A percentile compares a stretch with the other conserved stretches of the same genome.
Conservation (phyloP, 2,329 filamentous ascomycete genomes). For the Colletotrichum sublineola region DNA sequence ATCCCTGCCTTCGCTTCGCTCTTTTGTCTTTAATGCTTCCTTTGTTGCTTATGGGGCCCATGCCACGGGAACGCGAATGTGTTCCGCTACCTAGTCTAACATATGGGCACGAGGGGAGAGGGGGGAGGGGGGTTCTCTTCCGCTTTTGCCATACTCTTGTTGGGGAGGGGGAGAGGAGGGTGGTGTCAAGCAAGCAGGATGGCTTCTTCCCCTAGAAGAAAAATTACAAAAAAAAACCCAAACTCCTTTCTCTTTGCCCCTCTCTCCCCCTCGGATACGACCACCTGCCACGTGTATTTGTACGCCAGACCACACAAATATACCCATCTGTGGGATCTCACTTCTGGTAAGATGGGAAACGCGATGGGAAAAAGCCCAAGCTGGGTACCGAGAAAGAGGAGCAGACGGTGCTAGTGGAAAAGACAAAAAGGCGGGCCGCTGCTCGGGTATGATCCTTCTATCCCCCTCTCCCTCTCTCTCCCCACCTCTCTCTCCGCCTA, state of each 20-base stretch:
- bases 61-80: not conserved
- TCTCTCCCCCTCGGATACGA: not conserved
- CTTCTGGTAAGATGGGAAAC: not conserved
- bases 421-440: not conserved
- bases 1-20: not conserved
- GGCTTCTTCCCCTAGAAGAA: not conserved
- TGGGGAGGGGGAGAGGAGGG: too few relatives aligned
- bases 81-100: slow-evolving; percentile 4
- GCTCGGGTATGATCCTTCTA: not conserved
- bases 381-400: not conserved
- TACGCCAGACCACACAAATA: not conserved
- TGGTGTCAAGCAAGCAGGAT: not conserved
- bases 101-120: too few relatives aligned
- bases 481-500: not conserved
- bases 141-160: too few relatives aligned
- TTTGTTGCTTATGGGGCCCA: not conserved
- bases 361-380: not conserved
- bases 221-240: not conserved
- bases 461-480: not conserved
- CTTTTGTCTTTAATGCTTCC: not conserved
- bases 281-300: not conserved
- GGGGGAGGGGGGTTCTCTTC: not conserved
- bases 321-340: not conserved
- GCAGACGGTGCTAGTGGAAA: not conserved
- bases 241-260: not conserved